Evolutionary conservation across 2,329 filamentous ascomycete species (phyloP).

Genomic region (Blumeriella jaapii): DNA sequence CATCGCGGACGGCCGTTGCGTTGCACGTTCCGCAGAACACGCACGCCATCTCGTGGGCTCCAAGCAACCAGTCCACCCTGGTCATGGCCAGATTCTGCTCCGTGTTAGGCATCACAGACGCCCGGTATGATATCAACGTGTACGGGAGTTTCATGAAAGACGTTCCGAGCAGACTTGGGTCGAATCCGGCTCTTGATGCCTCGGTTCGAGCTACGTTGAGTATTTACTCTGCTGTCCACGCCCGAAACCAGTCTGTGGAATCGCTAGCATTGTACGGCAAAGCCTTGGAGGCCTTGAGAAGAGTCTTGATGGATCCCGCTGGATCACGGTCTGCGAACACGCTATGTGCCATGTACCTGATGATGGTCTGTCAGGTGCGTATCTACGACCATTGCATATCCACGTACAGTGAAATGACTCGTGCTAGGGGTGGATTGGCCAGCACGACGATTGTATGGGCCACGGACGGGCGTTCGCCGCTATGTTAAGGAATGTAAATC

Average conservation of each 20-base stretch:
- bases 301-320: background rate
- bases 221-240: background rate
- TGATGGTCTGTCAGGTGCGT: conserved; percentile 4
- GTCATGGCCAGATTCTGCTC: conserved; percentile 21
- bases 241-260: background rate
- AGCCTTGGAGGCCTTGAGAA: background rate
- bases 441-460: conserved; percentile 1
- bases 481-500: background rate
- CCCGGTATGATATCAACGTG: conserved; percentile 35
- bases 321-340: conserved; percentile 1
- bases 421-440: conserved; percentile 2
- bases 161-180: conserved; percentile 35
- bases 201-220: background rate
- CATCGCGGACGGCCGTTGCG: background rate
- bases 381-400: background rate
- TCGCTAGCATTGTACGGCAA: conserved; percentile 1
- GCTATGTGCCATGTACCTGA: conserved; percentile 1
- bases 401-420: background rate
- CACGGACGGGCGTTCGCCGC: conserved; percentile 1
- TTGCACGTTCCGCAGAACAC: background rate
- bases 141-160: conserved; percentile 36
- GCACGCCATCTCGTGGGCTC: conserved; percentile 8
- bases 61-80: conserved; percentile 24
- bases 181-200: conserved; percentile 31
- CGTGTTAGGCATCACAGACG: conserved; percentile 30